Percentiles rank a stretch among this genome's conserved stretches.
Evolutionary conservation across 441 rosid species (phyloP).

Genomic region (Euphorbia celastroides): DNA sequence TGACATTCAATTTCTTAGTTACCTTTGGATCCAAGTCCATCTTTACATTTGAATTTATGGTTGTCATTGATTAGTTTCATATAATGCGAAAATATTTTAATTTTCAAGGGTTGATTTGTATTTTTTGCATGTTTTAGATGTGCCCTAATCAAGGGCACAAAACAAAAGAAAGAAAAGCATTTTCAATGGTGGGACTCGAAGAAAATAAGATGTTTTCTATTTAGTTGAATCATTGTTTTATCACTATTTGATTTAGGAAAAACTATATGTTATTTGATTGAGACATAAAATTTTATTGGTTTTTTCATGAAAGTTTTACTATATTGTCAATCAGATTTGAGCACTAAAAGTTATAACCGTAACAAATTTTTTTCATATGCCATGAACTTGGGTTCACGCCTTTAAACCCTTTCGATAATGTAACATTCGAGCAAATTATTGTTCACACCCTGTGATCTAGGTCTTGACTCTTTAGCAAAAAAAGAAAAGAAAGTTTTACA

Average conservation of each 20-base stretch:
- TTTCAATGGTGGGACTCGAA: neutral
- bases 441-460: no score
- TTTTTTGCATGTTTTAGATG: slow-evolving; percentile 12
- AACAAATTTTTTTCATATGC: no score
- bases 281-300: no score
- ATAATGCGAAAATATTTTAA: no score
- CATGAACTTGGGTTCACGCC: no score
- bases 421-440: no score
- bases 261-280: neutral
- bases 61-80: neutral
- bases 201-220: neutral
- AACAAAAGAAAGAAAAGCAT: neutral
- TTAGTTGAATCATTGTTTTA: neutral
- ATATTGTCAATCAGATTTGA: no score
- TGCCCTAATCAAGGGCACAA: slow-evolving; percentile 7
- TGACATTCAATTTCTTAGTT: neutral
- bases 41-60: neutral
- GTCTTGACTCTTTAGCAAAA: no score
- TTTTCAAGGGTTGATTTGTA: neutral
- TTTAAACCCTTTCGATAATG: no score
- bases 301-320: no score
- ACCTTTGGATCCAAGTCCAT: neutral
- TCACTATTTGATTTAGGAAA: neutral
- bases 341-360: no score
- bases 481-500: no score